Evolutionary conservation across 1,284 basidiomycete genomes (phyloP).

Genomic region (Ceratobasidium sp.): DNA sequence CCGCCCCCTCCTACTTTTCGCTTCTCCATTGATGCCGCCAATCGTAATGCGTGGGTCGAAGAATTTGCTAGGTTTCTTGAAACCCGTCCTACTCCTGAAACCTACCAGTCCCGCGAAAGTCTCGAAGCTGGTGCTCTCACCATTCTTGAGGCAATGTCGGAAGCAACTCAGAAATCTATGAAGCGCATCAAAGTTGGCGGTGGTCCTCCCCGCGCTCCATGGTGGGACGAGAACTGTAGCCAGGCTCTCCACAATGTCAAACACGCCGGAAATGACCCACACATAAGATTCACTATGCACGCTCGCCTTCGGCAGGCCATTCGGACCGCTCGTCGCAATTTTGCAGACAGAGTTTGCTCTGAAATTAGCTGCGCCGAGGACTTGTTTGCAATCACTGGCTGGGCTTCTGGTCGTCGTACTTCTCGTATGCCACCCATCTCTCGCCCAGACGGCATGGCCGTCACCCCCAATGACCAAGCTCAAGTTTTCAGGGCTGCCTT

Average conservation of each 20-base stretch:
- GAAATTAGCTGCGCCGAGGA: not conserved
- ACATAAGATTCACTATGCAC: no score
- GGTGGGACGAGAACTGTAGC: slow-evolving; percentile 23
- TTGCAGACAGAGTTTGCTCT: not conserved
- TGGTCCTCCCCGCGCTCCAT: not conserved
- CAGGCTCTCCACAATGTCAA: not conserved
- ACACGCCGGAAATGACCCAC: no score
- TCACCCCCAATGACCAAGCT: not conserved
- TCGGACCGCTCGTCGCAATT: not conserved
- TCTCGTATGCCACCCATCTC: not conserved
- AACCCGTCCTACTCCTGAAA: not conserved
- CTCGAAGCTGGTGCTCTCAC: not conserved
- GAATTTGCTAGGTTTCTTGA: not conserved
- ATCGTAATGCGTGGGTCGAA: not conserved
- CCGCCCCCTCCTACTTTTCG: no score
- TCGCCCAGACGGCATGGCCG: not conserved
- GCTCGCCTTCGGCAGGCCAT: not conserved
- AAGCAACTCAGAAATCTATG: not conserved
- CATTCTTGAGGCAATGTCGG: not conserved
- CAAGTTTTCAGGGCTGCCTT: not conserved
- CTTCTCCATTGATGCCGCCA: not conserved
- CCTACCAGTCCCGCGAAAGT: not conserved
- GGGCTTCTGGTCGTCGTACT: not conserved
- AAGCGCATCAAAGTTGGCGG: no score
- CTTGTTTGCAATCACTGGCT: not conserved